These are phyloP conservation scores for Phytophthora chlamydospora DNA, from an alignment of 352 stramenopile species.

Conservation along the genomic window DNA sequence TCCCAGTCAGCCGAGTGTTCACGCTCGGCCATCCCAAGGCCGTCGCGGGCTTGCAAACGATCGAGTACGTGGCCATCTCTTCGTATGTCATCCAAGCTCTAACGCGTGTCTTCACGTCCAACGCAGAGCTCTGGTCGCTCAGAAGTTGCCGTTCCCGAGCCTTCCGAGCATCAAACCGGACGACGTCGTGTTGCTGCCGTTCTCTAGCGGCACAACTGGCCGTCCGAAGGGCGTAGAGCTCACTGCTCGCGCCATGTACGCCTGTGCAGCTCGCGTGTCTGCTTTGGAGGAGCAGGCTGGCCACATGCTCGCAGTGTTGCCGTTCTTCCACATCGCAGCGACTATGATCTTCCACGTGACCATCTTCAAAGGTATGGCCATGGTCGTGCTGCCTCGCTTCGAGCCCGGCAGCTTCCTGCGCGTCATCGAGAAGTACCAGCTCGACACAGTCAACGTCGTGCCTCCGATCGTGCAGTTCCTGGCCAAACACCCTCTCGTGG, in stretches of 20 bases:
- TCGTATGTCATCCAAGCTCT: not conserved
- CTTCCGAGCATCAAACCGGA: slow-evolving; percentile 20
- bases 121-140: slow-evolving; percentile 29
- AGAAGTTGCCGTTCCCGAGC: slow-evolving; percentile 23
- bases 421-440: slow-evolving; percentile 68
- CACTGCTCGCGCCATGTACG: slow-evolving; percentile 80
- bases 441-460: slow-evolving; percentile 53
- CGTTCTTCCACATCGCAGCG: slow-evolving; percentile 96
- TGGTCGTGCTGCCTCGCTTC: slow-evolving; percentile 91
- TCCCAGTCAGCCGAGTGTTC: slow-evolving; percentile 25
- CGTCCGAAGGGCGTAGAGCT: slow-evolving; percentile 88
- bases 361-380: slow-evolving; percentile 73
- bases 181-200: slow-evolving; percentile 67
- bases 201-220: slow-evolving; percentile 93
- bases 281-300: slow-evolving; percentile 45
- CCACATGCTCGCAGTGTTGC: slow-evolving; percentile 69
- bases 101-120: not conserved
- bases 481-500: slow-evolving; percentile 84
- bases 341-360: slow-evolving; percentile 82
- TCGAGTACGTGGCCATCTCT: slow-evolving; percentile 33
- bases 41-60: slow-evolving; percentile 12
- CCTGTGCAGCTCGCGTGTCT: slow-evolving; percentile 55
- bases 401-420: slow-evolving; percentile 89
- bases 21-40: slow-evolving; percentile 34
- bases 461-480: slow-evolving; percentile 81